Conservation (phyloP, 805 yeast species). For the Zygotorulaspora chibaensis region DNA sequence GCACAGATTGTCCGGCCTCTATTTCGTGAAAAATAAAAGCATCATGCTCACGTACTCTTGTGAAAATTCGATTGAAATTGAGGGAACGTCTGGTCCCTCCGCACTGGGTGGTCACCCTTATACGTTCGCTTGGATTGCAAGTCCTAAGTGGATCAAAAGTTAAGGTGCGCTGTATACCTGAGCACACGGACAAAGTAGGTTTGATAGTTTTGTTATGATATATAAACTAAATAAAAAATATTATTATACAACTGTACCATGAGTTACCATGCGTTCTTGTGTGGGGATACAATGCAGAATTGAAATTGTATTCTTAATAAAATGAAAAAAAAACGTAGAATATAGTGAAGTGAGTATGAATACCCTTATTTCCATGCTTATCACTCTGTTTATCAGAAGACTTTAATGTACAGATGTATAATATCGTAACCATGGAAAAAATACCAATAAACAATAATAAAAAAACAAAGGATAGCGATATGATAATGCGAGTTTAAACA, state of each 20-base stretch:
- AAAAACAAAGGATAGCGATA: constrained; percentile 8
- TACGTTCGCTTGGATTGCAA: too few species aligned
- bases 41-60: too few species aligned
- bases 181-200: background rate
- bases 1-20: too few species aligned
- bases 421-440: constrained; percentile 18
- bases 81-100: too few species aligned
- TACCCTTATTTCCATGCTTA: constrained; percentile 11
- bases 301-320: constrained; percentile 8
- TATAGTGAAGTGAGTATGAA: constrained; percentile 1
- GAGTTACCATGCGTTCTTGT: constrained; percentile 3
- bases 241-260: constrained; percentile 18
- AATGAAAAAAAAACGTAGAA: constrained; percentile 3
- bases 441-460: constrained; percentile 4
- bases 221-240: constrained; percentile 6
- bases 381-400: constrained; percentile 7
- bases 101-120: too few species aligned
- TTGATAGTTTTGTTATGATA: background rate
- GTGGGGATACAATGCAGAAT: constrained; percentile 9
- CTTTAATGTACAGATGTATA: constrained; percentile 29
- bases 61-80: too few species aligned
- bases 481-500: constrained; percentile 8
- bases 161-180: background rate
- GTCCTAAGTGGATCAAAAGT: background rate
- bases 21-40: too few species aligned